These are phyloP conservation scores for Sphagnum magellanicum DNA, from an alignment of 228 moss, liverwort and hornwort genomes.

Conservation along the genomic window DNA sequence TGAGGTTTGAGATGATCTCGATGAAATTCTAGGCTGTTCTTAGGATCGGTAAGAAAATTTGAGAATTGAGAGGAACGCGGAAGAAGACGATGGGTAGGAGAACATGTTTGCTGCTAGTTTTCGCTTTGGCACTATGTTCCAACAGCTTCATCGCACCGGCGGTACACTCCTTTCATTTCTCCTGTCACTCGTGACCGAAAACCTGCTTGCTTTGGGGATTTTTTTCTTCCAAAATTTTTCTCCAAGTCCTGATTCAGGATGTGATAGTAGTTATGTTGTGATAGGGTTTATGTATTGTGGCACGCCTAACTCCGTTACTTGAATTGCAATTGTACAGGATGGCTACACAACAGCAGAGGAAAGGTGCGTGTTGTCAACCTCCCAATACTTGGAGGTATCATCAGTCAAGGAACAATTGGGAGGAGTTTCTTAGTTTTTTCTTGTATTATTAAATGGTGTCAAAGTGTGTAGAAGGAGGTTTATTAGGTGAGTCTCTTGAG, in stretches of 20 bases:
- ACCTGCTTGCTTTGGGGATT: neutral
- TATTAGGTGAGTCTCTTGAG: slow-evolving; percentile 9
- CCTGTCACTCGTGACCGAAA: neutral
- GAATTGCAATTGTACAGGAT: slow-evolving; percentile 9
- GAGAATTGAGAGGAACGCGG: slow-evolving; percentile 4
- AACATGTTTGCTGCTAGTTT: slow-evolving; percentile 11
- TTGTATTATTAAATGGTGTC: neutral
- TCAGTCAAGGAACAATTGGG: neutral
- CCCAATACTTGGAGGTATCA: neutral
- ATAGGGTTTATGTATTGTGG: slow-evolving; percentile 1
- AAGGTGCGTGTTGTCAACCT: slow-evolving; percentile 31
- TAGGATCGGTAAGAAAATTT: no score
- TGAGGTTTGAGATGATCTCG: no score
- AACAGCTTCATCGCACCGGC: slow-evolving; percentile 20
- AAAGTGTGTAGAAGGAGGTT: neutral
- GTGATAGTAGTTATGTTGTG: slow-evolving; percentile 3
- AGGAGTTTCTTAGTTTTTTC: neutral
- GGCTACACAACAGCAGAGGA: slow-evolving; percentile 27
- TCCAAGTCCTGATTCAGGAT: neutral
- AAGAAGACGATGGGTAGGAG: slow-evolving; percentile 11
- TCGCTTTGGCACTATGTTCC: slow-evolving; percentile 22
- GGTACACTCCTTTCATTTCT: slow-evolving; percentile 5
- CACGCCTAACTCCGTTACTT: neutral
- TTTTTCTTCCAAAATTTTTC: neutral
- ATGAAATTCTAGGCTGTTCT: no score